Evolutionary conservation across 2,329 filamentous ascomycete genomes (phyloP).

Genomic region (Ophiostoma montium): DNA sequence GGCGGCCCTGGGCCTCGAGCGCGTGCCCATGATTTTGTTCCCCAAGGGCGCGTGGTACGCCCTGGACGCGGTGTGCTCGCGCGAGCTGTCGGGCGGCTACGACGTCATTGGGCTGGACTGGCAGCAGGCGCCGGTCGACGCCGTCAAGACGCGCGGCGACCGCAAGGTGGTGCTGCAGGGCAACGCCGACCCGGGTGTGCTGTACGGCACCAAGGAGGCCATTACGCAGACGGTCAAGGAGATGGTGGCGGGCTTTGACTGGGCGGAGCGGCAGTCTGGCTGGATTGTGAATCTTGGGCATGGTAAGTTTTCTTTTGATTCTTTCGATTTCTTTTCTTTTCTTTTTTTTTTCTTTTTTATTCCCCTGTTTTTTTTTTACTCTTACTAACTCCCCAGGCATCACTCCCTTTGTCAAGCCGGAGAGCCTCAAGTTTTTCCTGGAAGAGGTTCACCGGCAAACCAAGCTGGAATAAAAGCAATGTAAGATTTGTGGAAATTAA

Average conservation of each 20-base stretch:
- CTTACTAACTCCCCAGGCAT: slow-evolving; percentile 44
- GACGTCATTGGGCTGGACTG: slow-evolving; percentile 91
- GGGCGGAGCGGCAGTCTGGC: slow-evolving; percentile 62
- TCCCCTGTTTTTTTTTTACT: slow-evolving; percentile 1
- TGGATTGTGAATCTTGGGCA: slow-evolving; percentile 98
- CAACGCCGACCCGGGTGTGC: slow-evolving; percentile 84
- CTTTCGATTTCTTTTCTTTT: neutral
- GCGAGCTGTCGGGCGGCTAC: slow-evolving; percentile 42
- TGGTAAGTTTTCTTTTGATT: slow-evolving; percentile 38
- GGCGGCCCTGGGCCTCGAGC: slow-evolving; percentile 57
- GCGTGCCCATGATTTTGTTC: slow-evolving; percentile 94
- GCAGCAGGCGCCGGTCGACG: slow-evolving; percentile 78
- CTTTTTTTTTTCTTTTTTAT: slow-evolving; percentile 19
- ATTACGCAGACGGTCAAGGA: slow-evolving; percentile 73
- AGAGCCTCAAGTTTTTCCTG: slow-evolving; percentile 87
- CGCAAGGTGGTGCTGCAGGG: slow-evolving; percentile 72
- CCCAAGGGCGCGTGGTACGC: slow-evolving; percentile 97
- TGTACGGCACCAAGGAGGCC: slow-evolving; percentile 70
- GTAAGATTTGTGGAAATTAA: neutral
- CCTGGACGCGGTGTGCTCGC: slow-evolving; percentile 70
- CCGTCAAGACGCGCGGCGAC: slow-evolving; percentile 64
- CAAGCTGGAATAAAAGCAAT: slow-evolving; percentile 18
- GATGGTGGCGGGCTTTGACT: slow-evolving; percentile 77
- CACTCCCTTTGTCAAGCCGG: slow-evolving; percentile 86
- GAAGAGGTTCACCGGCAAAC: slow-evolving; percentile 71